Evolutionary conservation across 2,329 filamentous ascomycete species (phyloP), one percentile per base, ranked within the genome.

Genomic region (Intubia oerlemansii): DNA sequence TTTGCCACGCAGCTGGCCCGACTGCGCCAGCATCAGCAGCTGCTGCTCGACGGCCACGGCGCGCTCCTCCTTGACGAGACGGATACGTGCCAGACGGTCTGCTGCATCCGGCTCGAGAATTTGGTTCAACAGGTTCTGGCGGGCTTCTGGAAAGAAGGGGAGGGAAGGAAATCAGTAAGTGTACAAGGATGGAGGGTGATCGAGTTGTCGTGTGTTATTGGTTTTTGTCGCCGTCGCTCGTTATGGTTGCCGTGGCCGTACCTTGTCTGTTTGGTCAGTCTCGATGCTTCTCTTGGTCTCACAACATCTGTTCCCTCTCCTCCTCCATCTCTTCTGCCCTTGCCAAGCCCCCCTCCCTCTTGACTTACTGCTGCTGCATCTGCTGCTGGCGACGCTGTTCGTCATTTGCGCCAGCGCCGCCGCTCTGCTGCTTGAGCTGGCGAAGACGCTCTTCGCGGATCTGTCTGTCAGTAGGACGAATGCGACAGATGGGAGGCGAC

Each of bases 31-130:
- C 70, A 75, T 82, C 50, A 98, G 84, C 32, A 98, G 66, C 28
- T 85, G 57, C 60, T 90, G 84, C 58, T 98, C 88, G 32, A 98
- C 69, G 44, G 93, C 82, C 36, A 64, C 66, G 20, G 88, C 88
- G 43, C 88, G 79, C 41, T 75, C 73, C 48, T 84, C 81, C 55
- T 95, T 95, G 46, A 98, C 88, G 35, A 98, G 71, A 19, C 85
- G 76, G 54, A 98, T 95, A 39, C 88, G 80, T 32, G 80, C 81
- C 1, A 98, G 66, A 10, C 88, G 78, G 55, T 98, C 88, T 35
- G 81, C 78, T 12, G 88, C 88, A 45, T 85, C 81, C 39, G 88
- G 88, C 43, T 84, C 74, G 36, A 98, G 79, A 57, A 98, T 95
- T 53, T 95, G 88, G 41, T 66, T 67, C 36, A 98, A 72, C 41